Percentiles rank a stretch among this genome's conserved stretches.
These are phyloP conservation scores for Massarina eburnea DNA, from an alignment of 2,329 filamentous ascomycete genomes.

Conservation along the genomic window DNA sequence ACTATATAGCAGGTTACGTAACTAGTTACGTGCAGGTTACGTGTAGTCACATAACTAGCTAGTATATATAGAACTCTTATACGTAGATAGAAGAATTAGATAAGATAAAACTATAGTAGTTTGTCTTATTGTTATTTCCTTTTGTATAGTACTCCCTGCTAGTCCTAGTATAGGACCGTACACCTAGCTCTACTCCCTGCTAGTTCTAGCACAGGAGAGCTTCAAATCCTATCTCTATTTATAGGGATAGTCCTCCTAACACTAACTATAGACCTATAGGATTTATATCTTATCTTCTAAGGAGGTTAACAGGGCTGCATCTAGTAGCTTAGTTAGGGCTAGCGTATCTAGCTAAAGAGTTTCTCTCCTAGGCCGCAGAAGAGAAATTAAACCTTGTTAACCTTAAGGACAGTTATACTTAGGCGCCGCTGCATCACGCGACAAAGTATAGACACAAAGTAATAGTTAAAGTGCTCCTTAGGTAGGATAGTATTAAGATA, in stretches of 20 bases:
- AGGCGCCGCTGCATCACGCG: neutral
- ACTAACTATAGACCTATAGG: neutral
- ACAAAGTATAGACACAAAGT: neutral
- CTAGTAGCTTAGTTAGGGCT: neutral
- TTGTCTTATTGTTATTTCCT: no score
- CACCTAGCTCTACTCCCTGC: no score
- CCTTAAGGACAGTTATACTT: neutral
- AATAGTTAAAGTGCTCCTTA: slow-evolving; percentile 1
- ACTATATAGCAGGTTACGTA: neutral
- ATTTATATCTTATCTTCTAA: neutral
- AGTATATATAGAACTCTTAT: no score
- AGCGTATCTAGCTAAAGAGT: neutral
- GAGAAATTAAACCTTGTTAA: neutral
- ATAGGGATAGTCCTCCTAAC: no score
- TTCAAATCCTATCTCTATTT: no score
- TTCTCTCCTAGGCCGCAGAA: neutral
- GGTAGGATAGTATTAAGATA: neutral
- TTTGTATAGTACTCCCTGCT: no score
- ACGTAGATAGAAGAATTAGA: no score
- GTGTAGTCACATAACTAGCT: no score
- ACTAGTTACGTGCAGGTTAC: neutral
- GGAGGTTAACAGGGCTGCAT: neutral
- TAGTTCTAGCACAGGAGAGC: no score
- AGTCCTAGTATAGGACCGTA: no score
- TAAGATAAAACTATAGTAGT: no score